phyloP scores from a whole-genome alignment of 306 rosid species.

The Prosopis cineraria region DNA sequence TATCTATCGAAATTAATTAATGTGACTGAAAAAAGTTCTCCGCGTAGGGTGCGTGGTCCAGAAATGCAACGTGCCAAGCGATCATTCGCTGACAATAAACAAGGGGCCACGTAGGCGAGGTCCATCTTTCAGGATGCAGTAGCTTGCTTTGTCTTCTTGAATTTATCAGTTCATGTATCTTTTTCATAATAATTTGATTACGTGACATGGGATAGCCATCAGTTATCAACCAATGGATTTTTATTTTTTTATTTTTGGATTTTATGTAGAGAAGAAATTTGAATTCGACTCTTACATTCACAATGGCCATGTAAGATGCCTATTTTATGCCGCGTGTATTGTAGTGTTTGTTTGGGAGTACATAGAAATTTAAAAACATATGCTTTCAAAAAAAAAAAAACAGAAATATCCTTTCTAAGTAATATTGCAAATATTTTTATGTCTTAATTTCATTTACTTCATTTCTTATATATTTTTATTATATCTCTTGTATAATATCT shows the following conservation, averaged over 20 bases:
- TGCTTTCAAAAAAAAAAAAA: no score
- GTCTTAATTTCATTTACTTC: no score
- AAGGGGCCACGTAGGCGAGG: not conserved
- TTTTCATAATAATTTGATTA: not conserved
- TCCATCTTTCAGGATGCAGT: not conserved
- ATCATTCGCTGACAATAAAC: not conserved
- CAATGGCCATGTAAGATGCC: not conserved
- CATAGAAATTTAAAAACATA: no score
- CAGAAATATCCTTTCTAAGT: no score
- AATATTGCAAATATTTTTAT: no score
- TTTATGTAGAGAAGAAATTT: not conserved
- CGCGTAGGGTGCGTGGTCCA: slow-evolving; percentile 9
- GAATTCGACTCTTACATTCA: not conserved
- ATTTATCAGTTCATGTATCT: not conserved
- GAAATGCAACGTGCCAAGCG: not conserved
- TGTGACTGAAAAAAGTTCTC: not conserved
- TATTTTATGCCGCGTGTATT: not conserved
- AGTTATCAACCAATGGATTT: not conserved
- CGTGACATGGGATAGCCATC: not conserved
- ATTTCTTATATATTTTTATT: no score
- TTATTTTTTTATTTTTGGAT: not conserved
- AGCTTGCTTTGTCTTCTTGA: not conserved
- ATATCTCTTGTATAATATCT: no score
- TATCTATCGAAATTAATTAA: not conserved
- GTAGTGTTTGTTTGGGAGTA: not conserved